Evolutionary conservation across 495 filamentous ascomycete genomes (phyloP).

Genomic region (Penicillium nucicola): DNA sequence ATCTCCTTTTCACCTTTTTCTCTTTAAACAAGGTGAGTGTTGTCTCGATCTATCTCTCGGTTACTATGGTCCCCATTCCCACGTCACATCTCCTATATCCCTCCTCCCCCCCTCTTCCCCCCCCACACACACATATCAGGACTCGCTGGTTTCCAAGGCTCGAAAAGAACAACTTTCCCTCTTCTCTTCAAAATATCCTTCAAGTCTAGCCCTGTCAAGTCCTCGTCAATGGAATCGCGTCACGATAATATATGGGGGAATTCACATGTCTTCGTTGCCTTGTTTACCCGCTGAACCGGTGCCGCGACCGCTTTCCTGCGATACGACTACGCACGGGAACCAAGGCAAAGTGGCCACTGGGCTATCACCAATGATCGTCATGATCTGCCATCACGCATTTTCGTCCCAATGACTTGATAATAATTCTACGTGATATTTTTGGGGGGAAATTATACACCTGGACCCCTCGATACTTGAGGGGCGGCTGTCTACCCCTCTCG

Average conservation of each 20-base stretch:
- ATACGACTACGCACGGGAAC: conserved; percentile 10
- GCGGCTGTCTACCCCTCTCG: conserved; percentile 25
- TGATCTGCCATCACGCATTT: conserved; percentile 2
- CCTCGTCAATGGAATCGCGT: conserved; percentile 10
- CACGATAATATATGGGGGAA: background rate
- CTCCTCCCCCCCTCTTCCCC: conserved; percentile 10
- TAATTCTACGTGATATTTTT: background rate
- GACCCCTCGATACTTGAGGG: background rate
- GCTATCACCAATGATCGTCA: conserved; percentile 16
- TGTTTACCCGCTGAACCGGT: conserved; percentile 24
- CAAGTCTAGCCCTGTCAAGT: background rate
- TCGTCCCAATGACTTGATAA: background rate
- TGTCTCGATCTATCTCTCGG: conserved; percentile 4
- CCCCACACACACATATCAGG: conserved; percentile 11
- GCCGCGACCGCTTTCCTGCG: conserved; percentile 27
- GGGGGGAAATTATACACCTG: background rate
- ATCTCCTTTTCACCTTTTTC: conserved; percentile 16
- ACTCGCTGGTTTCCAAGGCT: background rate
- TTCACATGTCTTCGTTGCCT: conserved; percentile 7
- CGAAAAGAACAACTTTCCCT: background rate
- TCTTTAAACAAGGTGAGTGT: conserved; percentile 26
- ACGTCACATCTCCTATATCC: conserved; percentile 1
- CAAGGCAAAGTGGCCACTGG: background rate
- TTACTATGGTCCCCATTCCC: background rate
- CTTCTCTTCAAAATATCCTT: too few species aligned